A percentile compares a stretch with the other conserved stretches of the same genome.
Conservation (phyloP, 306 rosid genomes). For the Castanospermum australe region DNA sequence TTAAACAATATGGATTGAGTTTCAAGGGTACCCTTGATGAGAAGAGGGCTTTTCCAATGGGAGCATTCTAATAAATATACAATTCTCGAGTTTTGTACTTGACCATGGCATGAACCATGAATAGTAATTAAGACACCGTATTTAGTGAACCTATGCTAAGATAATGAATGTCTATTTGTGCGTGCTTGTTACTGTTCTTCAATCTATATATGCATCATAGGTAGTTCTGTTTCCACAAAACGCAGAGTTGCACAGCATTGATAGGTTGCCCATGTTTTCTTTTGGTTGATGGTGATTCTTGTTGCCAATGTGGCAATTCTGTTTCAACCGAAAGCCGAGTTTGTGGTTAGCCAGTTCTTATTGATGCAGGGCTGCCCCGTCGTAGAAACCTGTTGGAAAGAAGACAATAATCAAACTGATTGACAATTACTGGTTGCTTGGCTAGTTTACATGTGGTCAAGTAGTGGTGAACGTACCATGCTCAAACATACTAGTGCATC, state of each 20-base stretch:
- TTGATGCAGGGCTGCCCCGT: background rate
- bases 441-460: background rate
- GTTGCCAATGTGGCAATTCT: background rate
- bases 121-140: background rate
- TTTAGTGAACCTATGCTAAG: background rate
- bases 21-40: constrained; percentile 49
- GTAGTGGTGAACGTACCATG: background rate
- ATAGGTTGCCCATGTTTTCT: background rate
- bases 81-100: background rate
- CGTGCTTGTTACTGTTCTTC: background rate
- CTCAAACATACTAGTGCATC: background rate
- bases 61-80: constrained; percentile 56
- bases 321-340: background rate
- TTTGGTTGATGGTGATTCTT: background rate
- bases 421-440: background rate
- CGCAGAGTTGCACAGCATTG: background rate
- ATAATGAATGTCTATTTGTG: background rate
- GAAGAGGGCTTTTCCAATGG: constrained; percentile 65
- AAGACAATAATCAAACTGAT: background rate
- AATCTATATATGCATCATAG: background rate
- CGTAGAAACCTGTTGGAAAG: background rate
- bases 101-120: background rate
- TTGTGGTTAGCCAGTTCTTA: background rate
- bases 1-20: constrained; percentile 60
- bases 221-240: background rate